Base-by-base conservation (phyloP, 768 basidiomycete genomes). In the Imleria badia region DNA sequence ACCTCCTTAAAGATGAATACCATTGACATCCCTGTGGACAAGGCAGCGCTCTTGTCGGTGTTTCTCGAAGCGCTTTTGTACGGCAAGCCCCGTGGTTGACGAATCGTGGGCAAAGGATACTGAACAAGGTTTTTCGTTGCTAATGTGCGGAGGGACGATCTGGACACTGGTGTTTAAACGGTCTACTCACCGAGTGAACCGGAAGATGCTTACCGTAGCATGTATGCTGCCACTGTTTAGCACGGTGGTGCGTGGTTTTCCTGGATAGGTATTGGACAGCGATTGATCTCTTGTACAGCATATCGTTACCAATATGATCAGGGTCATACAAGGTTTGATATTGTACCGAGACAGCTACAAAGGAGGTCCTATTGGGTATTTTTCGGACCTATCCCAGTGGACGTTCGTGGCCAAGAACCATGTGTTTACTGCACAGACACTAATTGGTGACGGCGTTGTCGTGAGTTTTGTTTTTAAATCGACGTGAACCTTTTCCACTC, bases 351-450 rank as follows among this genome's bases (percentile, higher is more conserved):
- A 35, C 41, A 29, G 34, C 13, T 50, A 15, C 49, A 31, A 40
- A 5, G 41, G 33, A 3, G 50, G 34, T 1, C 50, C 42, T 7
- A 5, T 19, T 26, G 31, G 34, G 3, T 51, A 44, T 44, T 51
- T 51, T 30, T 17, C 20, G 3, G 33, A 34, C 9, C 13, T 44
- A 5, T 26, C 50, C 12, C 59, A 67, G 26, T 56, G 51, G 36
- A 64, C 67, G 0, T 69, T 70, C 44, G 6, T 13, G 5, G 12
- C 6, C 39, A 40, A 40, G 3, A 40, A 20, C 39, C 12, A 40
- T 3, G 1, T 20, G 20, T 20, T 13, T 20, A 40, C 13, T 40
- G 3, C 6, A 13, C 39, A 40, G 20, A 13, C 39, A 6, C 12
- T 40, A 12, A 13, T 40, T 6, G 39, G 39, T 12, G 39, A 40